phyloP scores from a whole-genome alignment of 2,329 filamentous ascomycete species.

The Clarireedia paspali region DNA sequence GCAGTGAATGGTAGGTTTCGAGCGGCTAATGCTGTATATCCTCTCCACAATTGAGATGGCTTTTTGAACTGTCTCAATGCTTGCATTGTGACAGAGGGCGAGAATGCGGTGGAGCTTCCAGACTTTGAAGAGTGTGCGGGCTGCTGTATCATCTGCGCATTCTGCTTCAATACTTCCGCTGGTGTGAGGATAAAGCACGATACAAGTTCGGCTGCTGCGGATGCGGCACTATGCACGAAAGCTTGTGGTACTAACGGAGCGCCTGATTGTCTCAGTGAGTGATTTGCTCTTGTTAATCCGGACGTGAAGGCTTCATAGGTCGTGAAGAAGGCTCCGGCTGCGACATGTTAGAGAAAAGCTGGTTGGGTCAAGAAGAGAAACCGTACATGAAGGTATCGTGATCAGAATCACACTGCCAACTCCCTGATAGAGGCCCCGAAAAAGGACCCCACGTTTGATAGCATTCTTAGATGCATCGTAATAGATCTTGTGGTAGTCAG shows the following conservation, averaged over 20 bases:
- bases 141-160: constrained; percentile 70
- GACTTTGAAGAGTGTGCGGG: constrained; percentile 19
- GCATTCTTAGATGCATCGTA: constrained; percentile 47
- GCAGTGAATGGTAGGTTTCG: constrained; percentile 84
- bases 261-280: constrained; percentile 39
- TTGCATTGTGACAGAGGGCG: constrained; percentile 43
- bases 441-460: constrained; percentile 47
- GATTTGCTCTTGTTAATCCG: constrained; percentile 46
- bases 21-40: constrained; percentile 74
- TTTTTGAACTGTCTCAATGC: constrained; percentile 50
- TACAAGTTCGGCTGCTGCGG: constrained; percentile 70
- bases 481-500: constrained; percentile 63
- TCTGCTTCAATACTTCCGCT: constrained; percentile 88
- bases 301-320: constrained; percentile 76
- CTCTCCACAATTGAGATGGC: constrained; percentile 51
- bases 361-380: not conserved
- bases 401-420: constrained; percentile 67
- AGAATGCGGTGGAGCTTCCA: constrained; percentile 37
- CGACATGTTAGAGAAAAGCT: constrained; percentile 14
- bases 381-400: constrained; percentile 74
- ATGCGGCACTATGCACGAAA: constrained; percentile 65
- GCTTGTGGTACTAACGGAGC: constrained; percentile 61
- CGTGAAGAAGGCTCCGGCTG: constrained; percentile 81
- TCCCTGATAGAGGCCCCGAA: constrained; percentile 78
- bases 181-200: constrained; percentile 83